A percentile compares a stretch with the other conserved stretches of the same genome.
These are phyloP conservation scores for Trichophyton mentagrophytes DNA, from an alignment of 2,329 filamentous ascomycete genomes.

Conservation along the genomic window DNA sequence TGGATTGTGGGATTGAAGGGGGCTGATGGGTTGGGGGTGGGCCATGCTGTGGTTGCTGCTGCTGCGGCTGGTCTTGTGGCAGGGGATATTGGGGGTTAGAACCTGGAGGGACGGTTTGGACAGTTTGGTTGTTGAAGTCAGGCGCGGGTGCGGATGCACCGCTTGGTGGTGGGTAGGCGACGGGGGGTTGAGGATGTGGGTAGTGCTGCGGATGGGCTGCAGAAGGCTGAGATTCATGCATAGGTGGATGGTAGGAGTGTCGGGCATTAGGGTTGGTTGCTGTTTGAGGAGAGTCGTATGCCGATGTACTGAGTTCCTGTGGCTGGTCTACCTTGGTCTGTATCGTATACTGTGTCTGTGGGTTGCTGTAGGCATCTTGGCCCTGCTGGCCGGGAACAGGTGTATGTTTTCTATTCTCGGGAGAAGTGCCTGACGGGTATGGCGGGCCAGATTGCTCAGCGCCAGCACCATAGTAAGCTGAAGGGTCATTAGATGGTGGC, in stretches of 20 bases:
- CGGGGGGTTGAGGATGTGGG: constrained; percentile 24
- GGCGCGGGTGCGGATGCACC: not conserved
- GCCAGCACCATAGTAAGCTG: constrained; percentile 56
- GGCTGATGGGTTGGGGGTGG: constrained; percentile 22
- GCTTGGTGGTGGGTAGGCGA: constrained; percentile 29
- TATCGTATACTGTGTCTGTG: constrained; percentile 41
- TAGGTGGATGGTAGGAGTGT: constrained; percentile 22
- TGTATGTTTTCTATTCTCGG: constrained; percentile 27
- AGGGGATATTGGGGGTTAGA: constrained; percentile 14
- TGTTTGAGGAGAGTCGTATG: constrained; percentile 60
- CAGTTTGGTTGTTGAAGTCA: constrained; percentile 3
- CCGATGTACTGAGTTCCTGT: constrained; percentile 65
- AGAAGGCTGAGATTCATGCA: constrained; percentile 17
- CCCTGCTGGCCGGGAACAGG: constrained; percentile 32
- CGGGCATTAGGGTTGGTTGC: constrained; percentile 19
- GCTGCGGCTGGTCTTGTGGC: constrained; percentile 16
- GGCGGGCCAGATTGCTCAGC: constrained; percentile 38
- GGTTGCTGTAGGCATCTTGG: constrained; percentile 32
- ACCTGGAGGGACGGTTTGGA: constrained; percentile 10
- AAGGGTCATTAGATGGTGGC: constrained; percentile 36
- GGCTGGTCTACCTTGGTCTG: constrained; percentile 58
- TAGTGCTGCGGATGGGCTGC: constrained; percentile 22
- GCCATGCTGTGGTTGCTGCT: constrained; percentile 24
- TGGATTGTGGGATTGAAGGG: constrained; percentile 23
- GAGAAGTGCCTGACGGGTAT: constrained; percentile 29